A percentile compares a stretch with the other conserved stretches of the same genome.
phyloP scores from a whole-genome alignment of 306 rosid genomes.

The Dalbergia cultrata region DNA sequence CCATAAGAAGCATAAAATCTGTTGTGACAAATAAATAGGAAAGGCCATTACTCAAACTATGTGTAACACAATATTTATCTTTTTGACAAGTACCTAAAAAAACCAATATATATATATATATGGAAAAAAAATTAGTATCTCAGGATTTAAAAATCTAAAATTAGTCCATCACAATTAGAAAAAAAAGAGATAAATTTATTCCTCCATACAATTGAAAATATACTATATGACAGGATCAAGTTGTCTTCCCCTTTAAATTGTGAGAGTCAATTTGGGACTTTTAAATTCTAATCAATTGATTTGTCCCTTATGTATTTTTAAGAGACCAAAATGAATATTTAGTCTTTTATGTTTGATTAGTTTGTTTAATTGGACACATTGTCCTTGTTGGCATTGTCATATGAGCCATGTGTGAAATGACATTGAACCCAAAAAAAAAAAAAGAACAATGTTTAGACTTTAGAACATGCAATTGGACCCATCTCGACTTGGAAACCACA shows the following conservation, averaged over 20 bases:
- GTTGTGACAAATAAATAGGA: not conserved
- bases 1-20: slow-evolving; percentile 44
- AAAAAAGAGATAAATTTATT: no score
- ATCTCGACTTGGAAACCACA: slow-evolving; percentile 41
- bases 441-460: slow-evolving; percentile 23
- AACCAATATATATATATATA: no score
- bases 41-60: slow-evolving; percentile 19
- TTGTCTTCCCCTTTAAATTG: no score
- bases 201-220: no score
- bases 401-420: slow-evolving; percentile 29
- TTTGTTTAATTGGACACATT: slow-evolving; percentile 44
- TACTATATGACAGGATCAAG: no score
- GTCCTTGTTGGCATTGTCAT: slow-evolving; percentile 47
- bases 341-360: slow-evolving; percentile 32
- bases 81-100: no score
- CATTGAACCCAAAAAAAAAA: not conserved
- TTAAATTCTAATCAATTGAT: no score
- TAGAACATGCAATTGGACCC: slow-evolving; percentile 53
- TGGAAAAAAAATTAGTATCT: no score
- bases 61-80: not conserved
- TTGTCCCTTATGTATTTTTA: no score
- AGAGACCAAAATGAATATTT: not conserved
- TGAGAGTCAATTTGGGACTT: no score
- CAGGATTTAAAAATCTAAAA: no score
- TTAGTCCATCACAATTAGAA: no score